Evolutionary conservation across 768 basidiomycete species (phyloP).

Genomic region (Xerocomellus amylosporus): DNA sequence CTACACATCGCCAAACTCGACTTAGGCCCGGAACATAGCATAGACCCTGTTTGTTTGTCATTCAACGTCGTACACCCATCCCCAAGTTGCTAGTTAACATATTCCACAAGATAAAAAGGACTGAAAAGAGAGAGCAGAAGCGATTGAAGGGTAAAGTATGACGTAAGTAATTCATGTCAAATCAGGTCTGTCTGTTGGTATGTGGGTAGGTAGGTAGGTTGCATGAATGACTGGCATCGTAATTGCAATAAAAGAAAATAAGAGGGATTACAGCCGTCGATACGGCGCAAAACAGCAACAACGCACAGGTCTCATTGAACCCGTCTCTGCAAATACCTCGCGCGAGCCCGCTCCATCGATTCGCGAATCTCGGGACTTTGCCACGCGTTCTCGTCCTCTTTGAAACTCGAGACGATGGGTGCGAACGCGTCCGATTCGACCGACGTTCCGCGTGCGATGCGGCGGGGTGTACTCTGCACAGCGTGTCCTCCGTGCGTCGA

Average conservation of each 20-base stretch:
- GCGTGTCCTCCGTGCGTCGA: conserved; percentile 13
- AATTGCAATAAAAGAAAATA: not conserved
- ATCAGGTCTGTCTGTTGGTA: not conserved
- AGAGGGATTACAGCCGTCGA: not conserved
- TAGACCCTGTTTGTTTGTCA: too few species aligned
- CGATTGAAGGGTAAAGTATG: not conserved
- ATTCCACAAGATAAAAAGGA: not conserved
- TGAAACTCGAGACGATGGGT: conserved; percentile 23
- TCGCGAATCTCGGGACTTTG: conserved; percentile 66
- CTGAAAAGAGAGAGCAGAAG: not conserved
- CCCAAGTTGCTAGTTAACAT: conserved; percentile 1
- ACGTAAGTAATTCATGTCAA: conserved; percentile 1
- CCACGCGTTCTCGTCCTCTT: conserved; percentile 51
- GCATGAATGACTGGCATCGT: not conserved
- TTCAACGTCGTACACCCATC: conserved; percentile 6
- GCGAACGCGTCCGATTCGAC: conserved; percentile 34
- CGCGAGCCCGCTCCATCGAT: conserved; percentile 68
- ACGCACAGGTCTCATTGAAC: conserved; percentile 6
- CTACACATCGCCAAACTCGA: too few species aligned
- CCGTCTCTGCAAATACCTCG: conserved; percentile 24
- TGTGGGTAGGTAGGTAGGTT: not conserved
- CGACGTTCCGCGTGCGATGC: conserved; percentile 30
- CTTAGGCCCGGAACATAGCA: too few species aligned
- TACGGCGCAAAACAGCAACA: not conserved
- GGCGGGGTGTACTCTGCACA: conserved; percentile 16